These are phyloP conservation scores for Trifolium dubium DNA, from an alignment of 306 rosid species.

Conservation along the genomic window DNA sequence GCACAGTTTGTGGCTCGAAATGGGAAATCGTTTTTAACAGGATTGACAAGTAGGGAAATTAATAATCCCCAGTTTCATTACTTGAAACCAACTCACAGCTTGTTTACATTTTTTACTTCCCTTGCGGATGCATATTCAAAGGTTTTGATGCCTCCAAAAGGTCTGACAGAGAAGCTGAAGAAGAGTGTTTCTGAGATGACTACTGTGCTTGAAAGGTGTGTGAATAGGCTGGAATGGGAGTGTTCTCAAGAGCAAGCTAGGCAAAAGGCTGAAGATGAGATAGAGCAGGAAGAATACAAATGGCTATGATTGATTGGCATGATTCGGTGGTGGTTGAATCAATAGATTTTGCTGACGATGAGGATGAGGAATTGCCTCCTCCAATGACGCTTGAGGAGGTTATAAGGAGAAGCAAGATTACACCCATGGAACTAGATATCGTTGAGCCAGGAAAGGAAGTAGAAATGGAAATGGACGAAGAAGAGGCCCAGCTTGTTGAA, in stretches of 20 bases:
- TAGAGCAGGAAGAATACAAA: conserved; percentile 90
- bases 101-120: conserved; percentile 93
- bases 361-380: conserved; percentile 93
- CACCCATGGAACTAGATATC: conserved; percentile 71
- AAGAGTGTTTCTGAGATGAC: conserved; percentile 84
- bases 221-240: conserved; percentile 92
- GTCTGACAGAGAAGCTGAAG: conserved; percentile 77
- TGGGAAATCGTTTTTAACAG: conserved; percentile 91
- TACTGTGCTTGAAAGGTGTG: conserved; percentile 88
- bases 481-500: conserved; percentile 91
- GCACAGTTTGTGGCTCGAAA: conserved; percentile 97
- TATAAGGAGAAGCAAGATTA: conserved; percentile 83
- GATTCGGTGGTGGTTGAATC: conserved; percentile 96
- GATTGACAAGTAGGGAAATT: conserved; percentile 89
- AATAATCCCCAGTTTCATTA: conserved; percentile 93
- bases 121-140: conserved; percentile 93
- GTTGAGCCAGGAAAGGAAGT: conserved; percentile 87
- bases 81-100: conserved; percentile 92
- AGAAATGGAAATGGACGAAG: conserved; percentile 99
- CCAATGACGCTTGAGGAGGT: conserved; percentile 97
- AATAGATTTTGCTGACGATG: conserved; percentile 93
- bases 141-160: conserved; percentile 93
- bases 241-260: conserved; percentile 95
- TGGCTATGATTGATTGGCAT: conserved; percentile 99
- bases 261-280: conserved; percentile 92